phyloP scores from a whole-genome alignment of 805 yeast genomes.

The Monosporozyma unispora region DNA sequence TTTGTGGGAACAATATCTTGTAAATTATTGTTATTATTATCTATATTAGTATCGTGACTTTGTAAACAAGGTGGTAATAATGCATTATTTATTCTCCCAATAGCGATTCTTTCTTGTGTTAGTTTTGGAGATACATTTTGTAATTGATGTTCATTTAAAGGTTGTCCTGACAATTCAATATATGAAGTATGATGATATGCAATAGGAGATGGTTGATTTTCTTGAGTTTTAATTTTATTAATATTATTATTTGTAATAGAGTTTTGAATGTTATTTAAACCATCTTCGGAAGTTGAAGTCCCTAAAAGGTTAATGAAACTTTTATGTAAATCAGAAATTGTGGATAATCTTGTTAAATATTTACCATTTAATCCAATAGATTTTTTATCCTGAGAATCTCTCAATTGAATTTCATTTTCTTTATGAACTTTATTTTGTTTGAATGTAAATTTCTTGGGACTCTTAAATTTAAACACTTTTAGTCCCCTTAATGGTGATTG shows the following conservation, averaged over 20 bases:
- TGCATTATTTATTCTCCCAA: constrained; percentile 25
- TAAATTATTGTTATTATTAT: not conserved
- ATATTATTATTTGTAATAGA: not conserved
- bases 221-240: not conserved
- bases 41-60: not conserved
- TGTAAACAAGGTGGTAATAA: constrained; percentile 24
- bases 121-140: constrained; percentile 9
- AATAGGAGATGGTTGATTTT: not conserved
- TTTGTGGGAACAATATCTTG: not conserved
- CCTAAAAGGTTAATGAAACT: constrained; percentile 14
- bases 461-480: not conserved
- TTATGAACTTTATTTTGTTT: not conserved
- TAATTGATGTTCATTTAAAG: not conserved
- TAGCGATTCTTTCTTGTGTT: constrained; percentile 22
- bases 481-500: not conserved
- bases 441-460: not conserved
- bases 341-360: constrained; percentile 24
- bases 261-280: not conserved
- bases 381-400: not conserved
- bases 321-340: constrained; percentile 24
- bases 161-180: not conserved
- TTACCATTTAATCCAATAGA: constrained; percentile 3
- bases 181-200: not conserved
- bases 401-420: not conserved
- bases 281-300: not conserved